Base-by-base conservation (phyloP, 805 yeast species). In the Wickerhamomyces chaumierensis region DNA sequence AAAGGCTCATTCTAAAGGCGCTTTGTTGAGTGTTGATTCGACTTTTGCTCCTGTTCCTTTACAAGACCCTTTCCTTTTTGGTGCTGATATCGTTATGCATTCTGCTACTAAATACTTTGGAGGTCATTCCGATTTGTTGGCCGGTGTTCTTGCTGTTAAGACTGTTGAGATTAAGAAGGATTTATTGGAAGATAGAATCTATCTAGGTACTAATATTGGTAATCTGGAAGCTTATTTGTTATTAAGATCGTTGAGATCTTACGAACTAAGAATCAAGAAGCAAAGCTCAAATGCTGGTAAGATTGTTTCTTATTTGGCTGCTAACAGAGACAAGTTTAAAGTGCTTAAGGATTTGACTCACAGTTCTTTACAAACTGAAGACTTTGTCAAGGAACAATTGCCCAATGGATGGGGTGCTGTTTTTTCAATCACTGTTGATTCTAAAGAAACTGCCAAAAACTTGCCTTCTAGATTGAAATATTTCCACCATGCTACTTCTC, bases 1-100 rank as follows among this genome's bases (percentile, higher is more conserved):
- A 2, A 69, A 68, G 43, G 95, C 95, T 1, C 95, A 85, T 54
- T 62, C 68, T 2, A 73, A 74, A 39, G 95, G 95, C 16, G 96
- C 94, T 0, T 49, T 65, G 18, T 60, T 88, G 13, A 52, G 76
- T 19, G 77, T 84, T 14, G 97, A 88, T 58, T 71, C 95, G 5
- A 90, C 96, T 0, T 84, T 90, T 60, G 96, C 95, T 9, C 95
- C 96, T 17, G 94, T 94, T 13, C 95, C 95, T 15, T 61, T 87
- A 41, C 81, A 76, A 49, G 73, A 85, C 43, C 90, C 94, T 5
- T 85, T 86, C 61, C 68, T 68, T 31, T 80, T 73, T 50, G 95
- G 90, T 36, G 95, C 81, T 23, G 96, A 90, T 57, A 61, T 86
- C 47, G 77, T 90, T n/a, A 65, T 90, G 73, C 96, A 88, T 58